A percentile compares a stretch with the other conserved stretches of the same genome.
Conservation (phyloP, 2,329 filamentous ascomycete genomes). For the Hypoxylon sp. region DNA sequence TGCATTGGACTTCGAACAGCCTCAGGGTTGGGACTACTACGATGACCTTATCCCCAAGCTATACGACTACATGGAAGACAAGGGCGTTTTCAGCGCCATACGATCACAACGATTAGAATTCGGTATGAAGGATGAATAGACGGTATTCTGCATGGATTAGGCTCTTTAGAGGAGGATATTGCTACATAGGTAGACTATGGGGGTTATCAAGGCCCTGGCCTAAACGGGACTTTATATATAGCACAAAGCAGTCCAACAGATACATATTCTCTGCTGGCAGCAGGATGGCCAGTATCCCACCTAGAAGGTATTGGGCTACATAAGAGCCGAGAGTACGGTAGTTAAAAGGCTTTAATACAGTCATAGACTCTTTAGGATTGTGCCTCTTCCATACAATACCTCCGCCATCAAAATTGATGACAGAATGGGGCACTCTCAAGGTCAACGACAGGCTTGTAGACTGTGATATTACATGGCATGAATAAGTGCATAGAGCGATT, state of each 20-base stretch:
- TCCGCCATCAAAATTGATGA: background rate
- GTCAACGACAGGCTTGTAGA: background rate
- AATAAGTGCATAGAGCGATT: background rate
- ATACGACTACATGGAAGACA: constrained; percentile 2
- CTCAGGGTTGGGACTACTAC: constrained; percentile 13
- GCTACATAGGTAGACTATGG: background rate
- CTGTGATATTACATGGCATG: background rate
- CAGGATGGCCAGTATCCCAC: background rate
- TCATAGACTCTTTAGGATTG: too few species aligned
- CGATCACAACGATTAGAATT: background rate
- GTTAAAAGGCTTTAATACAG: background rate
- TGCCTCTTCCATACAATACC: background rate
- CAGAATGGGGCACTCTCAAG: background rate
- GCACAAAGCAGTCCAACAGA: background rate
- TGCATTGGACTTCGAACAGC: background rate
- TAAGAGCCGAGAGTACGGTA: background rate
- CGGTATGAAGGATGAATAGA: background rate
- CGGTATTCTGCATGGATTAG: background rate
- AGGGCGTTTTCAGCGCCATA: background rate
- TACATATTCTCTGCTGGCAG: background rate
- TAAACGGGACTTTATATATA: background rate
- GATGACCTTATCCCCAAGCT: constrained; percentile 4
- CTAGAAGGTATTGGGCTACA: background rate
- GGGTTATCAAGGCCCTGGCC: background rate
- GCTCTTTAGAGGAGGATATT: background rate